Evolutionary conservation across 768 basidiomycete genomes (phyloP), one percentile per base, ranked within the genome.

Genomic region (Amanita thiersii): DNA sequence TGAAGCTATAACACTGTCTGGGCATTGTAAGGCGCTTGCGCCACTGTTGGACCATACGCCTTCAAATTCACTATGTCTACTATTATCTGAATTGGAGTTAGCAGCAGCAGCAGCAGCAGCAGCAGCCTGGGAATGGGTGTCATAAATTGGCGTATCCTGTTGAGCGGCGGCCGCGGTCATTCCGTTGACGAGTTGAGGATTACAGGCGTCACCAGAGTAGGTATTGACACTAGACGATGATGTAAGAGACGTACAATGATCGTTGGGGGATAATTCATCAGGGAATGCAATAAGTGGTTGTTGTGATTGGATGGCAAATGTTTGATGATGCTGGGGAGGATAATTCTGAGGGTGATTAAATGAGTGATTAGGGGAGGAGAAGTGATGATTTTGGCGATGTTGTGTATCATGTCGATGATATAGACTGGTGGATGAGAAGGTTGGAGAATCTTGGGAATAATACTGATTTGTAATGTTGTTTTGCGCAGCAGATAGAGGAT

Each of bases 321-420:
- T 11, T 24, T 17, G 44, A 25, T n/a, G 24, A 15, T 44, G 43
- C 17, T 39, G 44, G 18, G 37, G 24, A 12, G 44, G 39, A 39
- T 38, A 38, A 26, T 4, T 14, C 21, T 38, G 44, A 12, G 57
- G 49, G 18, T 56, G 56, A 40, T 53, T 54, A 15, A 58, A 52
- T 21, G 52, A 53, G 26, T 42, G 49, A 34, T 40, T 48, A 26
- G 43, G 45, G 17, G 45, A 44, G 37, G 43, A 39, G 48, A 47
- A 47, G n/a, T 50, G 50, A 39, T 50, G 51, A 33, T 41, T 41
- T 3, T 43, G 44, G 31, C 39, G 39, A 31, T 42, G 44, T 10
- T 46, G 48, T 5, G n/a, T n/a, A n/a, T n/a, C n/a, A n/a, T 32
- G 18, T 14, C 35, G 23, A 9, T 37, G 44, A 19, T 49, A 39